Conservation (phyloP, 257 asterid genomes). For the Echites panduratus region DNA sequence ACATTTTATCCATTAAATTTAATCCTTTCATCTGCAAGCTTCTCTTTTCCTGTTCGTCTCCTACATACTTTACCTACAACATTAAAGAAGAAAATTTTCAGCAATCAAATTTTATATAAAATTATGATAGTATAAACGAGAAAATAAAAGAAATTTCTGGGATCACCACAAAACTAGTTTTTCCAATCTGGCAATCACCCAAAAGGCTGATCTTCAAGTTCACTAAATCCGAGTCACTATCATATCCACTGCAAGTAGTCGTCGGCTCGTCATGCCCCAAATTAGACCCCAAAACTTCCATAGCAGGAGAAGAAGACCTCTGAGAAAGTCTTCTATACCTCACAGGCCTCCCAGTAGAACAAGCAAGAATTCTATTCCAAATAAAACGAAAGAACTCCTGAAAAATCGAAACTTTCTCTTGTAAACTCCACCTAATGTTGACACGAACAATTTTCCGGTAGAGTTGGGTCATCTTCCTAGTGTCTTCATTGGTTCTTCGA, state of each 20-base stretch:
- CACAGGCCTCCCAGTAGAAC: constrained; percentile 43
- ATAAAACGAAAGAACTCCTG: constrained; percentile 45
- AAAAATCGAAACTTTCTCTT: constrained; percentile 42
- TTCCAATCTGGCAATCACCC: constrained; percentile 91
- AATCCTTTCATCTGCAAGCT: constrained; percentile 71
- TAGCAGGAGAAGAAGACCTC: constrained; percentile 17
- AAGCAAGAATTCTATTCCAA: constrained; percentile 58
- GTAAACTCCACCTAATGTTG: constrained; percentile 56
- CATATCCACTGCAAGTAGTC: constrained; percentile 19
- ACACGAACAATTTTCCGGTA: constrained; percentile 57
- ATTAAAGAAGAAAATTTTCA: not conserved
- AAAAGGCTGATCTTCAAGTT: constrained; percentile 72
- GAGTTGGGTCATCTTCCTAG: constrained; percentile 55
- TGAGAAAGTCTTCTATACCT: constrained; percentile 48
- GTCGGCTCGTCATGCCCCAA: constrained; percentile 6
- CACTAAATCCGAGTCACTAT: constrained; percentile 76
- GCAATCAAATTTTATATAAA: not conserved
- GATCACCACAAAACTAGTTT: constrained; percentile 80
- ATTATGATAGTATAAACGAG: not conserved
- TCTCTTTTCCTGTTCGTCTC: constrained; percentile 66
- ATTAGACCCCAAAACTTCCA: constrained; percentile 15
- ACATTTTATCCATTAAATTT: constrained; percentile 66
- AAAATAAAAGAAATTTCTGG: too few relatives aligned
- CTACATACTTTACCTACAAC: constrained; percentile 67
- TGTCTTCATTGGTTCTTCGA: constrained; percentile 35